Conservation (phyloP, 345 rosid species). For the Salix viminalis region DNA sequence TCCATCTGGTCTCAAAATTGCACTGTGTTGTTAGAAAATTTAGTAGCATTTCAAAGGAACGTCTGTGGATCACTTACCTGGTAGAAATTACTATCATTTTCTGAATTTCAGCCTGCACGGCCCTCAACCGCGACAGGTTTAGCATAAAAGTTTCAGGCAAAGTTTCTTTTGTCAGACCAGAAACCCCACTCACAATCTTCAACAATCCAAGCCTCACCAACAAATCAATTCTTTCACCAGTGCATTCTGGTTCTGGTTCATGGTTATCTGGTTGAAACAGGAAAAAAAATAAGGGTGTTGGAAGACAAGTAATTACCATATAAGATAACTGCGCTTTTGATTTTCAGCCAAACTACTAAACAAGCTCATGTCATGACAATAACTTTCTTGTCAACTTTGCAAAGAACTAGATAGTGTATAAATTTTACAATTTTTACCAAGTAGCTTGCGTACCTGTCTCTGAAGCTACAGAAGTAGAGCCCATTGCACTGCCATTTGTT, state of each 20-base stretch:
- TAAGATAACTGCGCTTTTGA: not conserved
- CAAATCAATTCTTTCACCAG: conserved; percentile 68
- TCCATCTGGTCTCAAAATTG: not conserved
- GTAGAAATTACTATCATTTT: conserved; percentile 67
- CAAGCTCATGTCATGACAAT: not conserved
- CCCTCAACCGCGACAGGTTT: conserved; percentile 62
- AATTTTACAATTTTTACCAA: too few relatives aligned
- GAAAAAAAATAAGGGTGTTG: not conserved
- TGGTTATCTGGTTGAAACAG: conserved; percentile 34
- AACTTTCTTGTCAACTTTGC: not conserved
- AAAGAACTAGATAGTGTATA: too few relatives aligned
- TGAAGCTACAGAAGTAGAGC: conserved; percentile 21
- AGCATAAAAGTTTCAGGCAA: conserved; percentile 72
- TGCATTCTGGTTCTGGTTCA: conserved; percentile 32
- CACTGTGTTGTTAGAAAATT: not conserved
- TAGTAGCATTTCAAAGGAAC: not conserved
- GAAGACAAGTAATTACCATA: not conserved
- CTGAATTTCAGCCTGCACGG: conserved; percentile 71
- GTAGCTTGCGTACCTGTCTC: not conserved
- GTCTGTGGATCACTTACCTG: conserved; percentile 36
- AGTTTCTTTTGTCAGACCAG: conserved; percentile 52
- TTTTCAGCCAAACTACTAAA: not conserved
- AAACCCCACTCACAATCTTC: conserved; percentile 58
- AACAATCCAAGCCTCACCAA: conserved; percentile 68
- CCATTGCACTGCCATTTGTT: conserved; percentile 18